Evolutionary conservation across 441 rosid species (phyloP).

Genomic region (Hypseocharis bilobata): DNA sequence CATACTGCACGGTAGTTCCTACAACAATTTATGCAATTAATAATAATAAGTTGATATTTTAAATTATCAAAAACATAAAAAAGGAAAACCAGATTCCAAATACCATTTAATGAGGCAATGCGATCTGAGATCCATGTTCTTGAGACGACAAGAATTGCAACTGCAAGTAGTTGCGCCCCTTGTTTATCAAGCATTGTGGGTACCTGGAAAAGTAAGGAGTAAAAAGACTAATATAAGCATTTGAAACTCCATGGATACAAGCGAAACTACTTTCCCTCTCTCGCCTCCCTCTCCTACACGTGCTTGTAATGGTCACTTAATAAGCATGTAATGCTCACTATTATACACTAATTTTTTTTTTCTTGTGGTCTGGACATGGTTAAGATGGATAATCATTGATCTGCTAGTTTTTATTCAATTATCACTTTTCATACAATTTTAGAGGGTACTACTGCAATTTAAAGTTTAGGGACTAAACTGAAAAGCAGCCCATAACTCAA

Average conservation of each 20-base stretch:
- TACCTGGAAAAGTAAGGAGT: constrained; percentile 46
- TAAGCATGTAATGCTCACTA: not conserved
- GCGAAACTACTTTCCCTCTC: not conserved
- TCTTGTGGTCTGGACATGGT: not conserved
- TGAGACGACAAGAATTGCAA: constrained; percentile 77
- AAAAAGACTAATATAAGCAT: not conserved
- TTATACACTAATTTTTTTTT: not conserved
- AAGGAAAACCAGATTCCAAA: constrained; percentile 3
- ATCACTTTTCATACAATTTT: not conserved
- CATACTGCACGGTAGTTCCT: constrained; percentile 96
- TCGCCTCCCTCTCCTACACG: not conserved
- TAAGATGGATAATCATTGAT: not conserved
- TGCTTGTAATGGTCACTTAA: not conserved
- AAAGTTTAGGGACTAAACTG: not conserved
- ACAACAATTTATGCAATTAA: constrained; percentile 20
- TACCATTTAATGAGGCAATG: constrained; percentile 93
- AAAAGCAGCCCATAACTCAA: not conserved
- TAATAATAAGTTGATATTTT: constrained; percentile 16
- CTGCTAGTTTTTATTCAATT: not conserved
- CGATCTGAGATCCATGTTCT: constrained; percentile 95
- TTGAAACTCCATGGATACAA: not conserved
- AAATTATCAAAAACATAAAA: constrained; percentile 12
- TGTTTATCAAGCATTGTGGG: constrained; percentile 85
- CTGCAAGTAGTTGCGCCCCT: constrained; percentile 80
- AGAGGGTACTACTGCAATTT: not conserved